Evolutionary conservation across 179 eudicot species (phyloP).

Genomic region (Beta macrorhiza): DNA sequence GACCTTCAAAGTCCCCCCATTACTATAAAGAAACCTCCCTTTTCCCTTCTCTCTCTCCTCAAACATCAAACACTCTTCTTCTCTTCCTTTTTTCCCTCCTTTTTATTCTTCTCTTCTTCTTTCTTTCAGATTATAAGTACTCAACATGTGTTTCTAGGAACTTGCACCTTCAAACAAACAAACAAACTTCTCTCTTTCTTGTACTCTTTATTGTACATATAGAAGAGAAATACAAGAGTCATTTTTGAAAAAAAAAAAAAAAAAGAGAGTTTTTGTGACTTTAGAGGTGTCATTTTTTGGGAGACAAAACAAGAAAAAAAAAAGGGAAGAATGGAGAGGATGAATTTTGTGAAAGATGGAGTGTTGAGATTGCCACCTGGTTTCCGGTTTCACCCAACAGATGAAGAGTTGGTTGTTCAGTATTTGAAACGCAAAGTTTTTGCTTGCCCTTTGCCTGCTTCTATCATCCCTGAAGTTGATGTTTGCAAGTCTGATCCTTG

Average conservation of each 20-base stretch:
- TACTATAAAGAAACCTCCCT: conserved; percentile 59
- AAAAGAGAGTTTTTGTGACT: background rate
- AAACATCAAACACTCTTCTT: conserved; percentile 1
- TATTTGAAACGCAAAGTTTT: conserved; percentile 70
- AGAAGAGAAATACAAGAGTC: background rate
- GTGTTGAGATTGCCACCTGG: conserved; percentile 79
- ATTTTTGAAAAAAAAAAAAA: background rate
- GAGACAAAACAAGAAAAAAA: background rate
- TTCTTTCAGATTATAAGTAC: conserved; percentile 5
- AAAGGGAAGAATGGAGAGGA: conserved; percentile 39
- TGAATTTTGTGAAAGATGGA: conserved; percentile 63
- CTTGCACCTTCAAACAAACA: conserved; percentile 6
- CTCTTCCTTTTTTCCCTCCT: background rate
- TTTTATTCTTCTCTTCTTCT: background rate
- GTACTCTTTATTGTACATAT: background rate
- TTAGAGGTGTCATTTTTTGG: no score
- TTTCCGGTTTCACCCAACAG: conserved; percentile 85
- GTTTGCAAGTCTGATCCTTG: conserved; percentile 83
- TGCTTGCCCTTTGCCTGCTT: conserved; percentile 73
- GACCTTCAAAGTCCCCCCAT: conserved; percentile 24
- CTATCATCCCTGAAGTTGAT: conserved; percentile 74
- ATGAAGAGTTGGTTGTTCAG: conserved; percentile 77
- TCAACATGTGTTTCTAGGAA: conserved; percentile 21
- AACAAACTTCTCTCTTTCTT: background rate
- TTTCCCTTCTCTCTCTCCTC: conserved; percentile 31